Percentiles rank a stretch among this genome's conserved stretches.
These are phyloP conservation scores for Sechiopsis laciniata DNA, from an alignment of 306 rosid species.

Conservation along the genomic window DNA sequence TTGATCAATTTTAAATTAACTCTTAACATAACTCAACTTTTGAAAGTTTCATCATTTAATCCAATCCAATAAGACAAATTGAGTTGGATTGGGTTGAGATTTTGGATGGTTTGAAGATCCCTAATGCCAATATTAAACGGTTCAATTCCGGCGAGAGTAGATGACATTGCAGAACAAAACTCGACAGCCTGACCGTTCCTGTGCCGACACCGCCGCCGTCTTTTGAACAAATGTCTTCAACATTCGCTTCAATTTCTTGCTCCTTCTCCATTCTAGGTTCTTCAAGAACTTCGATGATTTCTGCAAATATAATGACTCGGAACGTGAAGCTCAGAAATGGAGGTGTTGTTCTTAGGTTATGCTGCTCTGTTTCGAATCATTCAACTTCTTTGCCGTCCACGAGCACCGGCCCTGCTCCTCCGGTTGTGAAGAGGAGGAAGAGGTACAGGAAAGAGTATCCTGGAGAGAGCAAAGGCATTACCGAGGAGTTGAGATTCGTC, in stretches of 20 bases:
- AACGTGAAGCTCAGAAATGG: slow-evolving; percentile 1
- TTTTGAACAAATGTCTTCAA: not conserved
- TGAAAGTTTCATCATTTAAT: no score
- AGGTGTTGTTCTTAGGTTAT: slow-evolving; percentile 22
- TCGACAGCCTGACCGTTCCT: not conserved
- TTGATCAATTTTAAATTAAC: no score
- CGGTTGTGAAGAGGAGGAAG: slow-evolving; percentile 38
- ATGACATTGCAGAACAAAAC: not conserved
- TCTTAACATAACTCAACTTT: no score
- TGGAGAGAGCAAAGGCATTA: slow-evolving; percentile 58
- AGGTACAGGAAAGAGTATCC: slow-evolving; percentile 33
- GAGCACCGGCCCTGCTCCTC: slow-evolving; percentile 24
- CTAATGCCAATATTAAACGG: no score
- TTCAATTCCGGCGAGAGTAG: not conserved
- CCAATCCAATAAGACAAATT: no score
- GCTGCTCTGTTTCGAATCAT: slow-evolving; percentile 29
- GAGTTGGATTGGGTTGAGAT: no score
- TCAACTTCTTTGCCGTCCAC: slow-evolving; percentile 24
- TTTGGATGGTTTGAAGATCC: no score
- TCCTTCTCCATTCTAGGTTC: not conserved
- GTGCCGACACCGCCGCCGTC: no score
- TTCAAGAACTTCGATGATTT: not conserved
- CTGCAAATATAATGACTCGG: slow-evolving; percentile 3
- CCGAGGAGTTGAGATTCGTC: slow-evolving; percentile 89
- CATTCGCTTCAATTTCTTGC: not conserved